Evolutionary conservation across 208 protist genomes (phyloP), one percentile per base, ranked within the genome.

Genomic region (Angomonas deanei): DNA sequence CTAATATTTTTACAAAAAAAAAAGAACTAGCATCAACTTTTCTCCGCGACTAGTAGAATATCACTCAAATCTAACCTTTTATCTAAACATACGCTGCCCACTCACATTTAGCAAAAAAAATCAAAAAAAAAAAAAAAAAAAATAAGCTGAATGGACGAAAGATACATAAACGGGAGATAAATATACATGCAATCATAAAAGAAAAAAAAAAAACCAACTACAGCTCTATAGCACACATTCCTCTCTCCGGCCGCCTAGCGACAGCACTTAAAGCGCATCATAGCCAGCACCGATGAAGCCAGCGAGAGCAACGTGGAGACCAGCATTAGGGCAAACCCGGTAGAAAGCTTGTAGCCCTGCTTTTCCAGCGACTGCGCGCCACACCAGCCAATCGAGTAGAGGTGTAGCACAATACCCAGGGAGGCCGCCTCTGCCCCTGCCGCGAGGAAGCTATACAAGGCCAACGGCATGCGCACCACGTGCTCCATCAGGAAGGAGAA

Each of bases 321-420:
- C n/a, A 63, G 39, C 19, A 70, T 53, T 31, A 74, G 23, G 27
- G 50, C n/a, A 32, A 74, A 10, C 10, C 62, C 69, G 3, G 21
- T 11, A 23, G 38, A 50, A 46, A 46, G 2, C 6, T 3, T 30
- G 48, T 36, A 69, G 17, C 64, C 28, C 5, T 39, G 53, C 1
- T 17, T 27, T 26, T 58, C 32, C n/a, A 59, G 11, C 0, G 11
- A 50, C 30, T 46, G 36, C 0, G 50, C 47, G 4, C 26, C 32
- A 39, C 77, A 83, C 77, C 77, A 83, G 6, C 46, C 53, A 19
- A 47, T 38, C 19, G 64, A 39, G 64, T 70, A 79, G 30, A 64
- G 60, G 21, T 70, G 55, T 4, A 68, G 13, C 30, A 70, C 1
- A 1, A 78, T 8, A 21, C 49, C 61, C 28, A 75, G 26, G 13